These are phyloP conservation scores for Metschnikowia gruessii DNA, from an alignment of 805 yeast species.

Conservation along the genomic window DNA sequence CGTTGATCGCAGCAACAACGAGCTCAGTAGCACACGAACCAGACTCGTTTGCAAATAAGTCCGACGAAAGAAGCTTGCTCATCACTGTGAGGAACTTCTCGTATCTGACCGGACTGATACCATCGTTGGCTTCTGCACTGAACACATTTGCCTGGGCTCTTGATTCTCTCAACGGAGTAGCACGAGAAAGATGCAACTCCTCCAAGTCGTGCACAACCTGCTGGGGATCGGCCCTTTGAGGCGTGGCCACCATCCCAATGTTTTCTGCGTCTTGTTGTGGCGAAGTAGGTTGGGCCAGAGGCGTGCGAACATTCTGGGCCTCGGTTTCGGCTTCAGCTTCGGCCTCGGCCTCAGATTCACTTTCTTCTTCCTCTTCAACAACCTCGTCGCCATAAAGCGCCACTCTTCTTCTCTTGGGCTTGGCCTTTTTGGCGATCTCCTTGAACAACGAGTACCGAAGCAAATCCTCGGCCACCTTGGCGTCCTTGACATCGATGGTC, in stretches of 20 bases:
- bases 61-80: conserved; percentile 33
- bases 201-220: conserved; percentile 28
- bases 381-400: conserved; percentile 23
- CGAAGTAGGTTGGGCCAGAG: background rate
- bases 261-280: background rate
- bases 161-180: conserved; percentile 28
- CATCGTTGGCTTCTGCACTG: conserved; percentile 13
- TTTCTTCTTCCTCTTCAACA: conserved; percentile 32
- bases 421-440: conserved; percentile 50
- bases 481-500: conserved; percentile 72
- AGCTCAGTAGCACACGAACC: conserved; percentile 33
- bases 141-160: conserved; percentile 19
- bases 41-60: conserved; percentile 30
- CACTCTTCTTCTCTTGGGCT: conserved; percentile 29
- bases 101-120: conserved; percentile 35
- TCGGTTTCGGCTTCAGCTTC: conserved; percentile 18
- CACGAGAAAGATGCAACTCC: conserved; percentile 29
- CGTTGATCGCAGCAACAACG: conserved; percentile 34
- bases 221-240: conserved; percentile 13
- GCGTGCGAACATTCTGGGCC: background rate
- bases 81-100: conserved; percentile 29
- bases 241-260: conserved; percentile 4
- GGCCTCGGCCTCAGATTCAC: conserved; percentile 13
- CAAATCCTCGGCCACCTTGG: conserved; percentile 79
- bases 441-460: conserved; percentile 83